Conservation (phyloP, 192 early-diverging fungal species). For the Powellomyces hirtus region DNA sequence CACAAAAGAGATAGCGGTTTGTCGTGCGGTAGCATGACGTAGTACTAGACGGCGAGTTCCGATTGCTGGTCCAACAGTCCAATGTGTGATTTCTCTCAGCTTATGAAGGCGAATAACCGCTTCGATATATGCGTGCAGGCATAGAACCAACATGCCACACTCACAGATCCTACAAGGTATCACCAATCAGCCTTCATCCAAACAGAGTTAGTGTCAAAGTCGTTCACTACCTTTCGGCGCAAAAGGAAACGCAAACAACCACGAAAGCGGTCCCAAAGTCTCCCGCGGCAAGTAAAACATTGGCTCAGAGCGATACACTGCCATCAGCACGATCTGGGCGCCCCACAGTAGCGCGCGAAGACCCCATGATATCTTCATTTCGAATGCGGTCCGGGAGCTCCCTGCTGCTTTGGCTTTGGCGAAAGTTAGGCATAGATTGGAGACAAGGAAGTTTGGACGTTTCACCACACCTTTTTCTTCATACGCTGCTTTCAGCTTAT, state of each 20-base stretch:
- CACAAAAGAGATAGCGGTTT: too few relatives aligned
- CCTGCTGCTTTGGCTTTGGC: conserved; percentile 53
- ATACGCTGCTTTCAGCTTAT: conserved; percentile 67
- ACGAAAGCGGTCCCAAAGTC: conserved; percentile 75
- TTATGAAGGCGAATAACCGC: neutral
- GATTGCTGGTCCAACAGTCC: too few relatives aligned
- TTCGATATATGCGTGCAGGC: conserved; percentile 45
- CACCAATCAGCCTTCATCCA: neutral
- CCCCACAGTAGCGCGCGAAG: conserved; percentile 68
- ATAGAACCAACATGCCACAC: conserved; percentile 74
- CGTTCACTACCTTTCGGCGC: conserved; percentile 57
- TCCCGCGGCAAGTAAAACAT: conserved; percentile 75
- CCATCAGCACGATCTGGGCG: conserved; percentile 57
- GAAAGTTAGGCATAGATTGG: neutral
- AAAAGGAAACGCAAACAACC: conserved; percentile 67
- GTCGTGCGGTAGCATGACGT: too few relatives aligned
- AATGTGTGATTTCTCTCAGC: neutral
- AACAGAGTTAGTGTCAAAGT: neutral
- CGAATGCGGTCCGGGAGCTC: conserved; percentile 67
- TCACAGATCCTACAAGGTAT: conserved; percentile 61
- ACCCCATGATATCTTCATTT: conserved; percentile 71
- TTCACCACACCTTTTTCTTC: conserved; percentile 55
- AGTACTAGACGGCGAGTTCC: too few relatives aligned
- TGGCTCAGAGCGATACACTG: conserved; percentile 65
- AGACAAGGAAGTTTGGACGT: neutral